These are phyloP conservation scores for Populus nigra DNA, from an alignment of 345 rosid species.

Conservation along the genomic window DNA sequence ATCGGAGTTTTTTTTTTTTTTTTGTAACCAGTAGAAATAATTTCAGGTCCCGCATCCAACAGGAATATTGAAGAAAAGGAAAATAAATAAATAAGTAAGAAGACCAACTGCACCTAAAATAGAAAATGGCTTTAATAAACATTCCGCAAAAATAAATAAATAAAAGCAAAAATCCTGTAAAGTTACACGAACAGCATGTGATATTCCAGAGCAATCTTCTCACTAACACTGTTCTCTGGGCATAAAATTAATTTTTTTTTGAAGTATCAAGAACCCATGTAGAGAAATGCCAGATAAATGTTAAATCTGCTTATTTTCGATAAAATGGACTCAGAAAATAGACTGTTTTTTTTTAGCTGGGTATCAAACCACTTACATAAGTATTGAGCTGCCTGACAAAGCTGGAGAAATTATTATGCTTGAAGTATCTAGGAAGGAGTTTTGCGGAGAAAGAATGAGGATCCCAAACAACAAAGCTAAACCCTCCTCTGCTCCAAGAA, in stretches of 20 bases:
- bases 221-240: background rate
- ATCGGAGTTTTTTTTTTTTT: no score
- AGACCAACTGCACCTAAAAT: background rate
- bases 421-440: slow-evolving; percentile 30
- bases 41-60: slow-evolving; percentile 20
- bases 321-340: background rate
- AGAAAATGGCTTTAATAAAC: background rate
- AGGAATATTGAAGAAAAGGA: slow-evolving; percentile 1
- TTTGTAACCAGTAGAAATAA: background rate
- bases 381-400: slow-evolving; percentile 40
- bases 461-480: slow-evolving; percentile 36
- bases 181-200: background rate
- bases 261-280: background rate
- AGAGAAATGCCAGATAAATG: background rate
- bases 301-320: background rate
- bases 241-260: background rate
- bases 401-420: slow-evolving; percentile 35
- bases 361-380: slow-evolving; percentile 19
- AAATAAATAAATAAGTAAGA: background rate
- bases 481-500: slow-evolving; percentile 28
- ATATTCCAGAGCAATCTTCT: slow-evolving; percentile 8
- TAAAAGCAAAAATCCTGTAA: background rate
- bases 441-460: slow-evolving; percentile 21
- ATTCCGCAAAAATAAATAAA: background rate
- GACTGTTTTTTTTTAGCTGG: background rate